Base-by-base conservation (phyloP, 2,329 filamentous ascomycete species). In the Alternaria alternata region DNA sequence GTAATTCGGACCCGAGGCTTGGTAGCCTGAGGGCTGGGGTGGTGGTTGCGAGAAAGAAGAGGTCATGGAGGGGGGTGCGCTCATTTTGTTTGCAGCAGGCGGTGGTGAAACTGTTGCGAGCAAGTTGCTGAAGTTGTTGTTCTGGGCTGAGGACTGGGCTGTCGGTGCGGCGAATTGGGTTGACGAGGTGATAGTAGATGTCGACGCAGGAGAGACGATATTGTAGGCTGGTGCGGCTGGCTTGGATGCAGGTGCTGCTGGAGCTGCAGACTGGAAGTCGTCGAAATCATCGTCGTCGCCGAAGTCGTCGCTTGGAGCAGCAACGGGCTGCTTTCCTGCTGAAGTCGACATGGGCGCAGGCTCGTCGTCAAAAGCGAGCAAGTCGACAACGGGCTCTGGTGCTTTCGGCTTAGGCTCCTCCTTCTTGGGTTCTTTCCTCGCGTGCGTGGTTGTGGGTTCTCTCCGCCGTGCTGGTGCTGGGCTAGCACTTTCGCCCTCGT, bases 241-340 rank as follows among this genome's bases (percentile, higher is more conserved):
- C 53, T 60, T 60, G 65, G 69, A 77, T 68, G 70, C 65, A 22
- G 78, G 67, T 38, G 78, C 80, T 14, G 94, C 65, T 22, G 78
- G 67, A 34, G 78, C 80, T 14, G 95, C 94, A 20, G 93, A 96
- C 79, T 97, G 93, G 84, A 98, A 98, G 75, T 99, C 95, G 75
- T 98, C 95, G 74, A 98, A 98, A 65, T 97, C 95, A 68, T 97
- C 94, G 65, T 97, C 94, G 52, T 87, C 88, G 42, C 79, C 81
- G 66, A 82, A 80, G 56, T 80, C 79, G 64, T 81, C 79, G 34
- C 48, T 62, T 26, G 81, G 76, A 7, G 80, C 70, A 24, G 79
- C 73, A 20, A 80, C 75, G 59, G 81, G 73, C 46, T 79, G 72
- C 64, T 81, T 81, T 65, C 79, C 66, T 78, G 82, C 82, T 5